Base-by-base conservation (phyloP, 352 stramenopile species). In the Thalassiosira oceanica region DNA sequence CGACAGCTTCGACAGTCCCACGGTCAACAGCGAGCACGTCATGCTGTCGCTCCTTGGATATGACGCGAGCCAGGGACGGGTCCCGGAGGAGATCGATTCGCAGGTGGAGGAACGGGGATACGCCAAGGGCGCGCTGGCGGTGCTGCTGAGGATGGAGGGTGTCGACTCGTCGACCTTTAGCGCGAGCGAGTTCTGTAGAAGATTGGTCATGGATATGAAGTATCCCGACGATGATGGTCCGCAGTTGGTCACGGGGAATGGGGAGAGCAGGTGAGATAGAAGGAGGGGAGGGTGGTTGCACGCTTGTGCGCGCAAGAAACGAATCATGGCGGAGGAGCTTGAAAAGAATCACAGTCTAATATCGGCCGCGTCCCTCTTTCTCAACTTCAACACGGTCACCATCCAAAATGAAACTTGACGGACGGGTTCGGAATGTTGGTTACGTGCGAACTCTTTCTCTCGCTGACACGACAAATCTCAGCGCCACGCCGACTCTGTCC, bases 21-120 rank as follows among this genome's bases (percentile, higher is more conserved):
- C 70, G 2, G 67, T 90, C 10, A 60, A 84, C 49, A 75, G 61
- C 2, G 83, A 89, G 51, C 78, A 89, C 64, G 61, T 90, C 5
- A 35, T 90, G 1, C 61, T 88, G 48, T 74, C 76, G 23, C 26
- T 90, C 11, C 46, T 88, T 33, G 72, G 75, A 33, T 87, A 85
- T 31, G 74, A 77, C 58, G 52, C 72, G n/a, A 57, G 44, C 2
- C 20, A 56, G 4, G 58, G 73, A 20, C 45, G 68, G 18, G 66
- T 81, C 2, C 65, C 82, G 23, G 43, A 60, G n/a, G 45, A 75
- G 24, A 33, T 77, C 10, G 52, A 78, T 49, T 28, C 15, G 1
- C 46, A 31, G 15, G 64, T 77, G 6, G 70, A 80, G 41, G 66
- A 78, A 31, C 31, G 48, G n/a, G 53, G 70, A 27, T 62, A 61